Evolutionary conservation across 1,284 basidiomycete genomes (phyloP), one percentile per base, ranked within the genome.

Genomic region (Wolfiporia cocos): DNA sequence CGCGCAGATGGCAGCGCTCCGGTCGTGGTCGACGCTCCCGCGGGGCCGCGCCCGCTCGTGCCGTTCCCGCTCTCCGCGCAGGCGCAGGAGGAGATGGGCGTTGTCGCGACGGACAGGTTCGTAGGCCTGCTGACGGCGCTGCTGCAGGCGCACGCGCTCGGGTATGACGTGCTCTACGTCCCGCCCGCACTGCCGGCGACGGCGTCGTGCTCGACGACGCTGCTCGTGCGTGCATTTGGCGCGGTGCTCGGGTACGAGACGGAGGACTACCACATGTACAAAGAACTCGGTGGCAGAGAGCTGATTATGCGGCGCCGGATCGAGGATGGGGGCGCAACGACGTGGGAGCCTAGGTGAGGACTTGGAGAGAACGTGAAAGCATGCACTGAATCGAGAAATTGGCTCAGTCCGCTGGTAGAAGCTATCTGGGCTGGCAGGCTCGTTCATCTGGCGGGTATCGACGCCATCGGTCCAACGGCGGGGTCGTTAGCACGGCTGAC

Each of bases 221-320:
- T 54, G n/a, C 57, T 66, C 5, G 58, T 64, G n/a, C 41, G 49
- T 22, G 52, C 54, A 17, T 63, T 81, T 51, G 67, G 69, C 2
- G 66, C 73, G 40, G 46, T 80, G 5, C 61, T 83, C 0, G 80
- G 79, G 1, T 81, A 81, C 54, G 74, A 76, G 22, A 56, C 65
- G 2, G 78, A 81, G 47, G 70, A 70, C 6, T 56, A 80, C 11
- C 76, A 81, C 50, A 66, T 81, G 65, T 83, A 81, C 56, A 83
- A 81, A 57, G 78, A 83, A 49, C 59, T 81, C 3, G 77, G 79
- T n/a, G 80, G 80, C 3, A 56, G 80, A 14, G 80, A 81, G 60
- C 55, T 83, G 14, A 52, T 81, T 15, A 81, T 81, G 78, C 63
- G 79, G 26, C 56, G 79, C 29, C 69, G 66, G 51, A 73, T 81